Base-by-base conservation (phyloP, 1,284 basidiomycete genomes). In the Leccinum pachyderme region DNA sequence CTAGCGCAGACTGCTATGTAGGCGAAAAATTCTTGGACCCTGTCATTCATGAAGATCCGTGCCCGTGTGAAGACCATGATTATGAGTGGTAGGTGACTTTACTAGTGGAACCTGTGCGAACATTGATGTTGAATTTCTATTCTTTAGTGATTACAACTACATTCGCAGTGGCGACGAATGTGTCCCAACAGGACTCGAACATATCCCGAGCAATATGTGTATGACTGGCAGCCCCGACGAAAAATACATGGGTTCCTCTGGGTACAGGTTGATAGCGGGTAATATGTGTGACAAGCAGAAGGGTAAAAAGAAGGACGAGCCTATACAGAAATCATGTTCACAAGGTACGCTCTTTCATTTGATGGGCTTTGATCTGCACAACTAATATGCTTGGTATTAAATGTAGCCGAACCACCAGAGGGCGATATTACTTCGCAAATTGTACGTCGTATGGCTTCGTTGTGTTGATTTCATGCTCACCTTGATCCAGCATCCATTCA, bases 201-300 rank as follows among this genome's bases (percentile, higher is more conserved):
- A 83, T 9, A 88, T 98, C 46, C 92, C 93, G 0, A 80, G 86
- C 0, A 91, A 86, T 3, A 79, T 86, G 0, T 99, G 97, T 66
- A 67, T 63, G 18, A 58, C 69, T 3, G 72, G 76, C 15, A 78
- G 78, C 52, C 73, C 80, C 0, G 78, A 81, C 9, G 78, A 88
- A 61, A 86, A 72, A 13, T 99, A 94, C 69, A 68, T 81, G 69
- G 96, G 94, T 0, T 97, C 95, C 0, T 95, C 92, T 13, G 96
- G 96, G 0, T 99, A 88, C 70, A 81, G 95, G 41, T 83, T 89
- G 66, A 94, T 99, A 54, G 95, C 97, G 2, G 96, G 97, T 2
- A 92, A 99, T 68, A 91, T 87, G 0, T 99, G 96, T 69, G 80
- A 81, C 49, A 77, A 87, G 88, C 2, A 76, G 76, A 44, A 25